Evolutionary conservation across 2,329 filamentous ascomycete species (phyloP).

Genomic region (Rutstroemia sp.): DNA sequence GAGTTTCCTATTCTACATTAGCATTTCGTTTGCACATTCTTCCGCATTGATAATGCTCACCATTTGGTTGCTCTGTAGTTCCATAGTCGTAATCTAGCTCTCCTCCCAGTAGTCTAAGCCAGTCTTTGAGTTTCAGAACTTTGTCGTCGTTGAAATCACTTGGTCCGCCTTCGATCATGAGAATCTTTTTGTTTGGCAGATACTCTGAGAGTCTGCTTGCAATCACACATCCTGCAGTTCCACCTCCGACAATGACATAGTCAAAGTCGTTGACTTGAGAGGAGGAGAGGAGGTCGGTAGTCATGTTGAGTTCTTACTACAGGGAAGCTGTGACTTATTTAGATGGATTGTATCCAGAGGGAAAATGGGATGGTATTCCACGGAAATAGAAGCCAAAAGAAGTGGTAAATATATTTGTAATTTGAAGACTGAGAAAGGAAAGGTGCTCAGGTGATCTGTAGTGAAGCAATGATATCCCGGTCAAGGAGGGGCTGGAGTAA

Average conservation of each 20-base stretch:
- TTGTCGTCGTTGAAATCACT: slow-evolving; percentile 85
- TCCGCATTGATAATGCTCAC: slow-evolving; percentile 52
- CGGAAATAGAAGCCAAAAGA: background rate
- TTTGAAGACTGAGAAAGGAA: background rate
- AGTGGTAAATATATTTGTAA: slow-evolving; percentile 1
- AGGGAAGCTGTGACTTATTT: background rate
- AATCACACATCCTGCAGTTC: slow-evolving; percentile 41
- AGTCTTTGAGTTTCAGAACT: slow-evolving; percentile 79
- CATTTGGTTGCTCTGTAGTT: slow-evolving; percentile 79
- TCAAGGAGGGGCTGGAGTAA: slow-evolving; percentile 2
- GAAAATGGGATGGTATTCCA: background rate
- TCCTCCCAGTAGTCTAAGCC: slow-evolving; percentile 76
- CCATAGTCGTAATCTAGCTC: slow-evolving; percentile 88
- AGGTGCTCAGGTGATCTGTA: slow-evolving; percentile 1
- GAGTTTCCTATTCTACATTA: slow-evolving; percentile 60
- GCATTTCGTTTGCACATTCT: slow-evolving; percentile 5
- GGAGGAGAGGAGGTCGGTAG: slow-evolving; percentile 25
- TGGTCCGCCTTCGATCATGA: slow-evolving; percentile 82
- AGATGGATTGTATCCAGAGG: background rate
- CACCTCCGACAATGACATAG: slow-evolving; percentile 44
- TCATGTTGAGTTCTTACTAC: slow-evolving; percentile 19
- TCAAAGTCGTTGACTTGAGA: slow-evolving; percentile 34
- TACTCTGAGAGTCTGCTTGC: slow-evolving; percentile 55
- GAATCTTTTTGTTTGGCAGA: slow-evolving; percentile 71
- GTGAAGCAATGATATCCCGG: slow-evolving; percentile 1